Evolutionary conservation across 192 early-diverging fungal genomes (phyloP).

Genomic region (Linnemannia elongata): DNA sequence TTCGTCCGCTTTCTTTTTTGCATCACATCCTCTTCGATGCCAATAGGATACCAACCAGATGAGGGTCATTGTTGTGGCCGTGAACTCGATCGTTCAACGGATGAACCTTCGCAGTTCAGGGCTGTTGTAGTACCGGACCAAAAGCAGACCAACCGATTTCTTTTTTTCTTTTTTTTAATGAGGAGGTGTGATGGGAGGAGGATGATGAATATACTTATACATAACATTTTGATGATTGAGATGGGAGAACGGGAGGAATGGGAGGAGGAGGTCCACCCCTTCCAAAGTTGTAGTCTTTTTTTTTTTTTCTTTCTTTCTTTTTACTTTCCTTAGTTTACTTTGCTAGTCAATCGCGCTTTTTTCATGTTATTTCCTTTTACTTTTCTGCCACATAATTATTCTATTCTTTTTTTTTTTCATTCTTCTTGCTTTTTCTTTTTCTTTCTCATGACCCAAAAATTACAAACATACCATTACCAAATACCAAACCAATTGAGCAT

Average conservation of each 20-base stretch:
- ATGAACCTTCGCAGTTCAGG: conserved; percentile 61
- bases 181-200: not conserved
- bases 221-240: not conserved
- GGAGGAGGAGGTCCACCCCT: not conserved
- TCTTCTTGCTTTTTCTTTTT: not conserved
- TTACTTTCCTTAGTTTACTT: not conserved
- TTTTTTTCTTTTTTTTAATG: not conserved
- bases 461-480: not conserved
- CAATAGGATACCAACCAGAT: conserved; percentile 65
- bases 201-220: not conserved
- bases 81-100: conserved; percentile 63
- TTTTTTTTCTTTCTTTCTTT: not conserved
- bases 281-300: too few relatives aligned
- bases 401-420: not conserved
- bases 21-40: not conserved
- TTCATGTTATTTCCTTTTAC: not conserved
- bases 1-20: conserved; percentile 13
- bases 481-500: not conserved
- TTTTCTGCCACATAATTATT: not conserved
- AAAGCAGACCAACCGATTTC: not conserved
- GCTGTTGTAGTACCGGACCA: conserved; percentile 40
- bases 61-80: conserved; percentile 62
- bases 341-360: not conserved
- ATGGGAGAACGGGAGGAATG: not conserved
- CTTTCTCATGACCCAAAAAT: not conserved